These are phyloP conservation scores for Yamadazyma insecticola DNA, from an alignment of 805 yeast genomes.

Conservation along the genomic window DNA sequence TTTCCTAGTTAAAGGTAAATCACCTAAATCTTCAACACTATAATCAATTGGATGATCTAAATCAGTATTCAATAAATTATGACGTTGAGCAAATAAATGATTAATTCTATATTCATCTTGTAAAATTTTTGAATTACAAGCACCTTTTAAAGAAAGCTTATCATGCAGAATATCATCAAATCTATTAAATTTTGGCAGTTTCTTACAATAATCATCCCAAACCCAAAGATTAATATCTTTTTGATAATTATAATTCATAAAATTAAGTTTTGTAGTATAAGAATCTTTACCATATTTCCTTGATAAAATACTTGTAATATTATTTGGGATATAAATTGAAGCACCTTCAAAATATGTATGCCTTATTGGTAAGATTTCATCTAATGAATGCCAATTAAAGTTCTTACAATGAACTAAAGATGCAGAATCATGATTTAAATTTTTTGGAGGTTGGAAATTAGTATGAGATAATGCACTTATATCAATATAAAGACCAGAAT, in stretches of 20 bases:
- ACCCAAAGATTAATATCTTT: constrained; percentile 45
- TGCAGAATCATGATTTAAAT: constrained; percentile 9
- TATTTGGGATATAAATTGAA: constrained; percentile 29
- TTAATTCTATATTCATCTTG: constrained; percentile 35
- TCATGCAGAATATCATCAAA: constrained; percentile 20
- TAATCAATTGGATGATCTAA: constrained; percentile 21
- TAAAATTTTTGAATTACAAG: constrained; percentile 30
- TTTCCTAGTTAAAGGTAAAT: constrained; percentile 38
- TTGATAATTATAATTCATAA: constrained; percentile 34
- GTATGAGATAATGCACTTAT: constrained; percentile 35
- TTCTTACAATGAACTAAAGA: constrained; percentile 33
- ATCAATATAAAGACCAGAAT: constrained; percentile 41
- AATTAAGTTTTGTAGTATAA: constrained; percentile 22
- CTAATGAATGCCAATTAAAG: constrained; percentile 35
- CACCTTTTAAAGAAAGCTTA: constrained; percentile 30
- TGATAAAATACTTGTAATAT: constrained; percentile 23
- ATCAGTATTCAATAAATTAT: constrained; percentile 16
- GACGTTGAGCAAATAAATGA: constrained; percentile 20
- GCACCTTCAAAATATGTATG: constrained; percentile 35
- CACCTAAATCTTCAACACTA: constrained; percentile 18
- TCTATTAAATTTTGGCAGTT: constrained; percentile 21
- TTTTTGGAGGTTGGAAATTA: constrained; percentile 16
- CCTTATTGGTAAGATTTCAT: constrained; percentile 31
- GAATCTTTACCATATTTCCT: constrained; percentile 30
- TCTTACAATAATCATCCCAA: constrained; percentile 34